Percentiles rank a stretch among this genome's conserved stretches.
These are phyloP conservation scores for Fusarium sulawesiense DNA, from an alignment of 2,329 filamentous ascomycete genomes.

Conservation along the genomic window DNA sequence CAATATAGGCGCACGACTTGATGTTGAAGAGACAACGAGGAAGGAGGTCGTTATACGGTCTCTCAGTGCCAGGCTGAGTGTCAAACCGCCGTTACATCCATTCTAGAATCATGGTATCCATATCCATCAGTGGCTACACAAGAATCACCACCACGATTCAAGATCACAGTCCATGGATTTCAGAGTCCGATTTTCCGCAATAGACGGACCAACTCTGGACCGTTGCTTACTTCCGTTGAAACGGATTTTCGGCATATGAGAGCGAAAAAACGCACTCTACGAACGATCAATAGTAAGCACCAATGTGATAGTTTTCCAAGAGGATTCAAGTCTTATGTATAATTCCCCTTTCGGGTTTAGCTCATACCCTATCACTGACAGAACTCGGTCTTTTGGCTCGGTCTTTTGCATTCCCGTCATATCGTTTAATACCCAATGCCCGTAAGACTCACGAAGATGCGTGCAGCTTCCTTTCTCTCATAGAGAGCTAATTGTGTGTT, in stretches of 20 bases:
- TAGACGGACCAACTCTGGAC: constrained; percentile 17
- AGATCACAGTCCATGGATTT: constrained; percentile 1
- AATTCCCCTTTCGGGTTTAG: constrained; percentile 14
- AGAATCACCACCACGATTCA: background rate
- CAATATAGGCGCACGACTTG: background rate
- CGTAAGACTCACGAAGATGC: constrained; percentile 1
- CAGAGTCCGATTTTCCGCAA: background rate
- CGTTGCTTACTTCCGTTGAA: constrained; percentile 16
- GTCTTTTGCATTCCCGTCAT: constrained; percentile 23
- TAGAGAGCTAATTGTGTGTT: background rate
- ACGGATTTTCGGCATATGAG: background rate
- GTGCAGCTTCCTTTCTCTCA: background rate
- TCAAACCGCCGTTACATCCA: background rate
- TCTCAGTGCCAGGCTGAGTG: background rate
- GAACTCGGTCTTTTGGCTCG: constrained; percentile 32
- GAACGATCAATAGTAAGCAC: background rate
- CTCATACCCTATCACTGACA: constrained; percentile 8
- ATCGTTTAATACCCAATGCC: background rate
- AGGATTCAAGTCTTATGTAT: background rate
- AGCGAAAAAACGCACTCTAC: background rate
- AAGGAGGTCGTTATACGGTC: background rate
- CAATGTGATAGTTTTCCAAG: background rate
- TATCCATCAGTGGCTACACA: background rate
- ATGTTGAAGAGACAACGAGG: background rate
- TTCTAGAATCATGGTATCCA: background rate